phyloP scores from a whole-genome alignment of 495 filamentous ascomycete genomes.

The Aspergillus taichungensis region DNA sequence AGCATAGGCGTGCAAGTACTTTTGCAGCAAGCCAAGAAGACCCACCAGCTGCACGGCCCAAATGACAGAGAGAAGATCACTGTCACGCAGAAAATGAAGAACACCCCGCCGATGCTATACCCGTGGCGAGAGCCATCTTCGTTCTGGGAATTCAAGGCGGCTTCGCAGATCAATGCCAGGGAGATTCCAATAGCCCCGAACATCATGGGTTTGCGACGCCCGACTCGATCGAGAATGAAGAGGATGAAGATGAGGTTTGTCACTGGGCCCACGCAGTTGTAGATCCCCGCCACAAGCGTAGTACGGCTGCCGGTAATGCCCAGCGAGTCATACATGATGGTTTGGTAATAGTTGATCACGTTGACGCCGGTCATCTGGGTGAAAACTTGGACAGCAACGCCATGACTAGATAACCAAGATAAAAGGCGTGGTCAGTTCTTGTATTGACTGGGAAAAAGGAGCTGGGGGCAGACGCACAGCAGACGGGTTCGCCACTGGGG shows the following conservation, averaged over 20 bases:
- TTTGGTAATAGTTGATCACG: slow-evolving; percentile 54
- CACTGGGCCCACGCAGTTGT: slow-evolving; percentile 50
- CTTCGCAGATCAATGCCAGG: slow-evolving; percentile 36
- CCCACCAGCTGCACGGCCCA: slow-evolving; percentile 38
- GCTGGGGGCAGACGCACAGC: slow-evolving; percentile 23
- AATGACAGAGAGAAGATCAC: slow-evolving; percentile 39
- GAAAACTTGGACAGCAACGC: slow-evolving; percentile 27
- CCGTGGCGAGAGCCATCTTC: slow-evolving; percentile 22
- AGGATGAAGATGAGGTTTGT: slow-evolving; percentile 39
- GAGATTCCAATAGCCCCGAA: slow-evolving; percentile 33
- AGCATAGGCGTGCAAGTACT: neutral
- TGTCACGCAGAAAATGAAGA: slow-evolving; percentile 42
- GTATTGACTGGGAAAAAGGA: neutral
- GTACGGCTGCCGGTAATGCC: slow-evolving; percentile 43
- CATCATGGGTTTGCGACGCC: slow-evolving; percentile 28
- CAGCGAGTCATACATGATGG: slow-evolving; percentile 48
- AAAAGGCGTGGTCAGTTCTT: slow-evolving; percentile 6
- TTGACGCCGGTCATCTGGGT: slow-evolving; percentile 46
- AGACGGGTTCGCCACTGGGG: slow-evolving; percentile 42
- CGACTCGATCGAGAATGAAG: slow-evolving; percentile 33
- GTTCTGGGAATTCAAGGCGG: slow-evolving; percentile 32
- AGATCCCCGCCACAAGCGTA: slow-evolving; percentile 49
- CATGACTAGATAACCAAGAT: slow-evolving; percentile 16
- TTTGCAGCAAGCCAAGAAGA: neutral
- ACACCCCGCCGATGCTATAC: slow-evolving; percentile 37